Conservation (phyloP, 352 stramenopile genomes). For the Blastocystis hominis region DNA sequence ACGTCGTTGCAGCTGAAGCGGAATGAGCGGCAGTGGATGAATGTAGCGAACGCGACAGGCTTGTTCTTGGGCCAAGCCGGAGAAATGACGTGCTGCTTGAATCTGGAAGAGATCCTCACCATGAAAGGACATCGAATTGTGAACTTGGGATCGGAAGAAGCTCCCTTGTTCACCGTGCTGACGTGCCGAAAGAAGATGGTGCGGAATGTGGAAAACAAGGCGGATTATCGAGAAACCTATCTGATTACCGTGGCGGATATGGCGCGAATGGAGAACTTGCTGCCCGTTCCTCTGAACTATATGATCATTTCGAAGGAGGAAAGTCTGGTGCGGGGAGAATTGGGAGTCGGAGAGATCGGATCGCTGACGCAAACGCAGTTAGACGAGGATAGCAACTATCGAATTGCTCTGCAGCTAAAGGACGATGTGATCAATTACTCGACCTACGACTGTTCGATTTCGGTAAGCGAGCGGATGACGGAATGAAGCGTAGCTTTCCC, state of each 20-base stretch:
- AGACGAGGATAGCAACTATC: background rate
- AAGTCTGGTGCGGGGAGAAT: background rate
- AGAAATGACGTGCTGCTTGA: background rate
- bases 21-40: background rate
- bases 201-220: background rate
- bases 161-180: background rate
- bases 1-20: background rate
- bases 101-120: background rate
- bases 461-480: background rate
- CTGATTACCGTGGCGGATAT: background rate
- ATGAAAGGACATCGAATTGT: background rate
- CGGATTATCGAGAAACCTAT: background rate
- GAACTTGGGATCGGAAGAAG: background rate
- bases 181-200: background rate
- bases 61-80: background rate
- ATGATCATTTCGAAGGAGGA: background rate
- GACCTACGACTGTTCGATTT: background rate
- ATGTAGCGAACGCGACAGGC: background rate
- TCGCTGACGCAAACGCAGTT: background rate
- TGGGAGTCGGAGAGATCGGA: background rate
- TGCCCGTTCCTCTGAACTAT: conserved; percentile 10
- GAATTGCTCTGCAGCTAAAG: background rate
- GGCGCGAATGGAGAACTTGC: conserved; percentile 20
- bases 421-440: background rate
- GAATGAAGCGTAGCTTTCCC: background rate